A percentile compares a stretch with the other conserved stretches of the same genome.
These are phyloP conservation scores for Euptelea pleiosperma DNA, from an alignment of 164 flowering plant species.

Conservation along the genomic window DNA sequence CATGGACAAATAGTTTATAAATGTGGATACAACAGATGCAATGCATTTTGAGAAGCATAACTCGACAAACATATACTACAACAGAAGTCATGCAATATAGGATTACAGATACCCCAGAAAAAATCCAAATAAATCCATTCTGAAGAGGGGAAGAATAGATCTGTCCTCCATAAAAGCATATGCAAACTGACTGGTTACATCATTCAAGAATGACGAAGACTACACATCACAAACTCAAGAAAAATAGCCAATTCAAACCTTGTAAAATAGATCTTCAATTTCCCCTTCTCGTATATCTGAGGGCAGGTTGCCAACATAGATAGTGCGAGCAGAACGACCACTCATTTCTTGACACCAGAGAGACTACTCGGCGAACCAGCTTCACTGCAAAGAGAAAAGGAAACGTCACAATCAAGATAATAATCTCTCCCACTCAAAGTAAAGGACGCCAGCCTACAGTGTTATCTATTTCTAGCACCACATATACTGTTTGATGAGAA, in stretches of 20 bases:
- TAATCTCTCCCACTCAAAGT: slow-evolving; percentile 2
- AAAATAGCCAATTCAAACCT: slow-evolving; percentile 45
- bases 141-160: too few relatives aligned
- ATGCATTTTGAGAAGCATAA: too few relatives aligned
- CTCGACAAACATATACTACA: too few relatives aligned
- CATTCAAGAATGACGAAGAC: neutral
- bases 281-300: slow-evolving; percentile 77
- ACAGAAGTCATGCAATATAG: too few relatives aligned
- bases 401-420: neutral
- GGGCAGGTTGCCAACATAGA: slow-evolving; percentile 95
- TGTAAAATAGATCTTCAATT: slow-evolving; percentile 89
- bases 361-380: slow-evolving; percentile 1
- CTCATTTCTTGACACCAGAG: slow-evolving; percentile 50
- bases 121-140: too few relatives aligned
- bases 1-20: too few relatives aligned
- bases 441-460: neutral
- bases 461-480: slow-evolving; percentile 15
- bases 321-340: slow-evolving; percentile 78
- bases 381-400: slow-evolving; percentile 30
- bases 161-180: too few relatives aligned
- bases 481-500: slow-evolving; percentile 23
- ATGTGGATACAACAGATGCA: too few relatives aligned
- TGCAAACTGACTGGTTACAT: too few relatives aligned
- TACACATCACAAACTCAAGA: neutral
- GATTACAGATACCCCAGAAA: too few relatives aligned